These are phyloP conservation scores for Hypericum perforatum DNA, from an alignment of 345 rosid genomes.

Conservation along the genomic window DNA sequence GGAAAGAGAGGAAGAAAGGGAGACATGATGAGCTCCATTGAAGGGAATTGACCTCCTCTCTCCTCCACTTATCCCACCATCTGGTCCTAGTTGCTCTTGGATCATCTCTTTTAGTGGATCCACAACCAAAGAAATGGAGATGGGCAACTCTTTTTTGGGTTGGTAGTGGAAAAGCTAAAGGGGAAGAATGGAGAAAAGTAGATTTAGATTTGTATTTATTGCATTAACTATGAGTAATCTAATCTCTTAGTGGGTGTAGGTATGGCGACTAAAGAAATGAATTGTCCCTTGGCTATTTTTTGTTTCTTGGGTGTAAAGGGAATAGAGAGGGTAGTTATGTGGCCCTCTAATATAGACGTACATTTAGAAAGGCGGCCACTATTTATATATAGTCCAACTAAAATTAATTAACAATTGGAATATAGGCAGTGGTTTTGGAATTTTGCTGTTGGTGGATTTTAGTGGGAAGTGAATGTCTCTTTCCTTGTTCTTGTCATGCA, in stretches of 20 bases:
- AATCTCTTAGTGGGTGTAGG: too few relatives aligned
- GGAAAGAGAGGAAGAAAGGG: constrained; percentile 26
- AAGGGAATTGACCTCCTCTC: constrained; percentile 29
- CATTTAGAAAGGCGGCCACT: too few relatives aligned
- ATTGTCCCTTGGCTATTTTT: neutral
- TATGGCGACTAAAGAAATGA: too few relatives aligned
- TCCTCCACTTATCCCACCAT: constrained; percentile 31
- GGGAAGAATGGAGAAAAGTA: constrained; percentile 22
- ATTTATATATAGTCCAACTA: constrained; percentile 3
- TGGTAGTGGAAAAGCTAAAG: constrained; percentile 32
- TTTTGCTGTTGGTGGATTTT: constrained; percentile 23
- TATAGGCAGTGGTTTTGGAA: constrained; percentile 22
- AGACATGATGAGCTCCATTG: constrained; percentile 26
- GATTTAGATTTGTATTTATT: constrained; percentile 23
- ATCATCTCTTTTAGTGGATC: constrained; percentile 53
- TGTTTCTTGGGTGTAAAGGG: neutral
- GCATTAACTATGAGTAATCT: too few relatives aligned
- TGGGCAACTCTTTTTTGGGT: neutral
- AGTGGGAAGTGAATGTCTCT: constrained; percentile 12
- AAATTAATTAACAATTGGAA: constrained; percentile 7
- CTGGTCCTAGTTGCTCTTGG: constrained; percentile 51
- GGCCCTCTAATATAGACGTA: too few relatives aligned
- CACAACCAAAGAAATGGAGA: constrained; percentile 35
- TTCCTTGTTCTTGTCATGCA: constrained; percentile 16
- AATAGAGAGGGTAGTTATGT: neutral